These are phyloP conservation scores for Mycena albidolilacea DNA, from an alignment of 768 basidiomycete species.

Conservation along the genomic window DNA sequence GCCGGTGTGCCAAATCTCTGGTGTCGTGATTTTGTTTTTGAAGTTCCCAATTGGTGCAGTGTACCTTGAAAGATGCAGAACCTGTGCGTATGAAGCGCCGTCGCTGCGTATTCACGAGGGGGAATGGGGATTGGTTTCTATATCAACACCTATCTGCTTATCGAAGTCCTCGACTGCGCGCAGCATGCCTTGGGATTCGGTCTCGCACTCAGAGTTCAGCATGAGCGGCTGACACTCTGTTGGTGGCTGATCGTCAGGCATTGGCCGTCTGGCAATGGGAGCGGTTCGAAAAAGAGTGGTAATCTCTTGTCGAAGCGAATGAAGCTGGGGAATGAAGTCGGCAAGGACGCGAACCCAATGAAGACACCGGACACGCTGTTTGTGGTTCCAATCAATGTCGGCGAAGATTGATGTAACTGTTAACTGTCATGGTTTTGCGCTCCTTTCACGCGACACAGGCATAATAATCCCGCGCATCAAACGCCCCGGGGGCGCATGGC, in stretches of 20 bases:
- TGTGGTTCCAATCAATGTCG: conserved; percentile 4
- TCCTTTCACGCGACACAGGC: neutral
- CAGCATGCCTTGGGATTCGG: conserved; percentile 3
- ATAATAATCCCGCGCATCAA: neutral
- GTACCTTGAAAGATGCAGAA: neutral
- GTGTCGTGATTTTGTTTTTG: conserved; percentile 1
- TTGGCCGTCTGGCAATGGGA: neutral
- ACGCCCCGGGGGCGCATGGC: neutral
- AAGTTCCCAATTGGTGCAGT: neutral
- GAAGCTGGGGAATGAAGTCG: neutral
- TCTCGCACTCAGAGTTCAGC: neutral
- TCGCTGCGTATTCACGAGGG: conserved; percentile 14
- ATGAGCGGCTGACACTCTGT: neutral
- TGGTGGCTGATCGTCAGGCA: neutral
- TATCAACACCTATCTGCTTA: conserved; percentile 1
- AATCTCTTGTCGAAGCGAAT: neutral
- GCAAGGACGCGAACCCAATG: neutral
- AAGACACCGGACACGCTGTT: neutral
- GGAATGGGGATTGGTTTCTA: neutral
- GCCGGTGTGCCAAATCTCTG: conserved; percentile 26
- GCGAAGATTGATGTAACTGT: neutral
- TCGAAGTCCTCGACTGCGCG: conserved; percentile 2
- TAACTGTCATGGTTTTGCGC: neutral
- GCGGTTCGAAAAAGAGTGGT: neutral
- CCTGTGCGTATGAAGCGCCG: neutral